Percentiles rank a stretch among this genome's conserved stretches.
phyloP scores from a whole-genome alignment of 805 yeast species.

The Candida insectorum region DNA sequence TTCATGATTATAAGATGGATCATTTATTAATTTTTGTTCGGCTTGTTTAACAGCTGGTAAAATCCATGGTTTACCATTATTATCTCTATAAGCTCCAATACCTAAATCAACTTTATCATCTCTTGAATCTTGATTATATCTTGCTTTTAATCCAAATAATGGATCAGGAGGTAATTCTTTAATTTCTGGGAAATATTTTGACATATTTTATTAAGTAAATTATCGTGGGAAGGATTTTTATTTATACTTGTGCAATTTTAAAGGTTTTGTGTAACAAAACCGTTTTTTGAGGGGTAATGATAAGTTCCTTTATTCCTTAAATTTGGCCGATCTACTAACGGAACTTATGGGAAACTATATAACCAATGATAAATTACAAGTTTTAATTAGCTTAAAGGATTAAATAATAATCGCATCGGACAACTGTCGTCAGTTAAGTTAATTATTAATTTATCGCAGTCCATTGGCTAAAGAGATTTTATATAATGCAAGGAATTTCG shows the following conservation, averaged over 20 bases:
- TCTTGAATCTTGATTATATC: conserved; percentile 57
- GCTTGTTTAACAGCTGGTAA: conserved; percentile 68
- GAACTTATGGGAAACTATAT: too few species aligned
- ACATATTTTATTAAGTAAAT: conserved; percentile 20
- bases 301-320: conserved; percentile 5
- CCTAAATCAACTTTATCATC: conserved; percentile 77
- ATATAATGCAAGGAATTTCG: too few species aligned
- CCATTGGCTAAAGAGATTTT: too few species aligned
- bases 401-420: too few species aligned
- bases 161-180: conserved; percentile 81
- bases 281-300: conserved; percentile 8
- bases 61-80: conserved; percentile 68
- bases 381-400: too few species aligned
- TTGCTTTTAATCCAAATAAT: conserved; percentile 73
- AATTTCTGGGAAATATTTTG: conserved; percentile 45
- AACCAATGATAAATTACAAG: too few species aligned
- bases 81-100: conserved; percentile 76
- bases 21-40: conserved; percentile 57
- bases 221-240: not conserved
- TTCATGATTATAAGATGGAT: conserved; percentile 75
- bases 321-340: too few species aligned
- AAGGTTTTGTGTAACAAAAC: not conserved
- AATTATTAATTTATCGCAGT: too few species aligned
- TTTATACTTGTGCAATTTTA: not conserved
- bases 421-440: too few species aligned